Evolutionary conservation across 345 rosid species (phyloP).

Genomic region (Populus davidiana): DNA sequence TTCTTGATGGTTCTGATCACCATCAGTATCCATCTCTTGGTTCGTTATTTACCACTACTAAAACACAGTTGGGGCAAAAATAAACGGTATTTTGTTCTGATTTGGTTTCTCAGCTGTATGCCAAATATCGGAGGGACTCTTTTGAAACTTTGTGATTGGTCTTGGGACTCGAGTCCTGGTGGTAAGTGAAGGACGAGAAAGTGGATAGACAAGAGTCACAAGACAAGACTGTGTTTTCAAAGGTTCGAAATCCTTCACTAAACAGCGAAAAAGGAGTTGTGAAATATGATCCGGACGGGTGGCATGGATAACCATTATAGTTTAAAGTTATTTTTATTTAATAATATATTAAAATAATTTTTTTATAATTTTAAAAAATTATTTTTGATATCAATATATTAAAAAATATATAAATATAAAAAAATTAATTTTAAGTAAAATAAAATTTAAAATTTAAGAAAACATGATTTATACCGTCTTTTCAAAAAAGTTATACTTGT

Average conservation of each 20-base stretch:
- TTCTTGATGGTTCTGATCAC: slow-evolving; percentile 14
- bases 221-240: neutral
- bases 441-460: no score
- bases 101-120: neutral
- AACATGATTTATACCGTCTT: no score
- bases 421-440: no score
- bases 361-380: no score
- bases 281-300: neutral
- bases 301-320: no score
- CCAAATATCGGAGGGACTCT: neutral
- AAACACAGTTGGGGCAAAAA: neutral
- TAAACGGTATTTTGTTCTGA: neutral
- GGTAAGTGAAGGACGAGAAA: slow-evolving; percentile 2
- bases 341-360: no score
- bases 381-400: no score
- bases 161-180: neutral
- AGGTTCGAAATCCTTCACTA: neutral
- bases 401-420: no score
- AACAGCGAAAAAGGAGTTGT: neutral
- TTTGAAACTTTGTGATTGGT: neutral
- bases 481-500: no score
- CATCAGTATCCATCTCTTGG: slow-evolving; percentile 50
- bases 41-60: slow-evolving; percentile 34
- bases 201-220: neutral
- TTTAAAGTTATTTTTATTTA: no score